Evolutionary conservation across 2,329 filamentous ascomycete species (phyloP).

Genomic region (Helotiales sp.): DNA sequence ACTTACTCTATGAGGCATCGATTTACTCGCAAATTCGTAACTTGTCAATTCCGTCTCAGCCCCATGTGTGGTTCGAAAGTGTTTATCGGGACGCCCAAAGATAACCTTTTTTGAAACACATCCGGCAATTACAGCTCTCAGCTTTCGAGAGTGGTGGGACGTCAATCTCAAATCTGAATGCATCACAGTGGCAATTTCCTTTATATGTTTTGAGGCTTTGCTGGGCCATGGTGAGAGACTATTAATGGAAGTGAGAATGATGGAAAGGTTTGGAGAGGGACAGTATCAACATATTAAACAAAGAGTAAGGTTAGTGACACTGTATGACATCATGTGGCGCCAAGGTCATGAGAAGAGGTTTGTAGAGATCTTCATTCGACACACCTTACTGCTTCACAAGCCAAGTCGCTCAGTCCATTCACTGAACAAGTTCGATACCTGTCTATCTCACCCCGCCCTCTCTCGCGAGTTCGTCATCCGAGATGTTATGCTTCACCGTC

Average conservation of each 20-base stretch:
- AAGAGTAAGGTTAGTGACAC: too few relatives aligned
- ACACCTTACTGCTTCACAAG: too few relatives aligned
- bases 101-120: constrained; percentile 53
- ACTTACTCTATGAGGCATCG: constrained; percentile 41
- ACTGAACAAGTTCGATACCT: too few relatives aligned
- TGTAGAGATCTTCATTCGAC: too few relatives aligned
- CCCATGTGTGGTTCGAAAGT: constrained; percentile 47
- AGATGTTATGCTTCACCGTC: background rate
- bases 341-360: too few relatives aligned
- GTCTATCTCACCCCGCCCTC: background rate
- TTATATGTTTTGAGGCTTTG: constrained; percentile 37
- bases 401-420: too few relatives aligned
- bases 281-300: too few relatives aligned
- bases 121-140: constrained; percentile 64
- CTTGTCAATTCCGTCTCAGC: constrained; percentile 40
- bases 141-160: constrained; percentile 57
- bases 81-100: constrained; percentile 36
- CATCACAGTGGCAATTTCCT: constrained; percentile 57
- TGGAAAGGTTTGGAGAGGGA: too few relatives aligned
- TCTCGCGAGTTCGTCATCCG: background rate
- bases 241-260: background rate
- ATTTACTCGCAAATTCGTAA: constrained; percentile 44
- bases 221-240: background rate
- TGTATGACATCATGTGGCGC: too few relatives aligned
- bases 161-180: constrained; percentile 50